Conservation (phyloP, 140 eudicot genomes). For the Flaveria floridana region DNA sequence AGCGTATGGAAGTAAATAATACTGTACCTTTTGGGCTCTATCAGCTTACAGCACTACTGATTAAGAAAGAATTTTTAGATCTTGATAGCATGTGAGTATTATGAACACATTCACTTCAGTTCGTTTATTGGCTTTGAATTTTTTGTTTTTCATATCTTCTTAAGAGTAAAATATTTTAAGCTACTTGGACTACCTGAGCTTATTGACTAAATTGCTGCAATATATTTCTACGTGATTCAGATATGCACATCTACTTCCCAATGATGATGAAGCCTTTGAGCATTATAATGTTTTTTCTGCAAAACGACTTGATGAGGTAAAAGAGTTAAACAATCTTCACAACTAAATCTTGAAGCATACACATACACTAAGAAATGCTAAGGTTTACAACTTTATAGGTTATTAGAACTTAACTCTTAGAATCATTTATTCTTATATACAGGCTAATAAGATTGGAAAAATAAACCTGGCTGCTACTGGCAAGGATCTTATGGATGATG, state of each 20-base stretch:
- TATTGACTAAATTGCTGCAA: conserved; percentile 20
- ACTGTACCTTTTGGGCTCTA: conserved; percentile 83
- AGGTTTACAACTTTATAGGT: not conserved
- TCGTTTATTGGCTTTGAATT: conserved; percentile 10
- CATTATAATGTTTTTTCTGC: conserved; percentile 63
- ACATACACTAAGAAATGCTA: not conserved
- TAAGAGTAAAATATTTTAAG: not conserved
- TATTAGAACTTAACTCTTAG: not conserved
- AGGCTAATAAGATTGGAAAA: conserved; percentile 97
- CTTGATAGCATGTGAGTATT: conserved; percentile 87
- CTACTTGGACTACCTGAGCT: not conserved
- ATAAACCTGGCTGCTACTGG: conserved; percentile 98
- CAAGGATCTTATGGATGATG: conserved; percentile 99
- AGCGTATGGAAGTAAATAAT: conserved; percentile 70
- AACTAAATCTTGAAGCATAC: conserved; percentile 9
- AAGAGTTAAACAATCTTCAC: not conserved
- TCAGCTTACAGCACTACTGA: conserved; percentile 87
- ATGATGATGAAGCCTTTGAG: conserved; percentile 91
- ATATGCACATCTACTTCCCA: conserved; percentile 88
- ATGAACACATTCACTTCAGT: not conserved
- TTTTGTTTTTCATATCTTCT: not conserved
- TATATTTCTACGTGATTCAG: conserved; percentile 42
- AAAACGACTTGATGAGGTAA: conserved; percentile 94
- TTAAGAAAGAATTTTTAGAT: conserved; percentile 75
- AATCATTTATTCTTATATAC: conserved; percentile 17